These are phyloP conservation scores for Cercophora newfieldiana DNA, from an alignment of 495 filamentous ascomycete species.

Conservation along the genomic window DNA sequence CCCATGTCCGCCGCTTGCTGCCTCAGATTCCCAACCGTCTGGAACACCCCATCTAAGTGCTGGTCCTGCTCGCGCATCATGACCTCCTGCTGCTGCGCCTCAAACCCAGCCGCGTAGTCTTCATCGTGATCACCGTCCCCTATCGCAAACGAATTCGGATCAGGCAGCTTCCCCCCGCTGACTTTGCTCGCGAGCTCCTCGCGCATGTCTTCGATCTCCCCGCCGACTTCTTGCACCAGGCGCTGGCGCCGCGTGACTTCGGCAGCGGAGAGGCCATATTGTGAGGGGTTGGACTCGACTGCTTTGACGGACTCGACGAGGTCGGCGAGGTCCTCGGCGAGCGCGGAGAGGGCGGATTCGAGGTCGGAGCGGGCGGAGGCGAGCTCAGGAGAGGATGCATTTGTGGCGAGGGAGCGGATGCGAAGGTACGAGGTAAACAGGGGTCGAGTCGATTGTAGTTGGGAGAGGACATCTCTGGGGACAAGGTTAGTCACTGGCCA, in stretches of 20 bases:
- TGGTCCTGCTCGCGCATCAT: constrained; percentile 96
- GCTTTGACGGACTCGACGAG: constrained; percentile 84
- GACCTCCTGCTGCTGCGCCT: constrained; percentile 85
- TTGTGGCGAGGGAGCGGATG: constrained; percentile 75
- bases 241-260: constrained; percentile 80
- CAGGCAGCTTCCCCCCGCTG: constrained; percentile 52
- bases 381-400: constrained; percentile 73
- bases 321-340: constrained; percentile 84
- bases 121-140: constrained; percentile 45
- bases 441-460: constrained; percentile 74
- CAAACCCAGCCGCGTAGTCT: constrained; percentile 75
- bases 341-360: constrained; percentile 69
- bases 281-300: constrained; percentile 85
- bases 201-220: constrained; percentile 85
- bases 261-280: constrained; percentile 79
- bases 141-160: constrained; percentile 67
- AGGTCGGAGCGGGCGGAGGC: constrained; percentile 81
- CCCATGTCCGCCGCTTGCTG: constrained; percentile 94
- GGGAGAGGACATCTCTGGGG: constrained; percentile 77
- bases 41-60: constrained; percentile 86
- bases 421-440: constrained; percentile 94
- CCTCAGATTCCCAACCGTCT: constrained; percentile 85
- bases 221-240: constrained; percentile 85
- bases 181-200: constrained; percentile 62
- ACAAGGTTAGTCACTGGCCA: background rate